Conservation (phyloP, 768 basidiomycete genomes). For the Boletus tomentosulus region DNA sequence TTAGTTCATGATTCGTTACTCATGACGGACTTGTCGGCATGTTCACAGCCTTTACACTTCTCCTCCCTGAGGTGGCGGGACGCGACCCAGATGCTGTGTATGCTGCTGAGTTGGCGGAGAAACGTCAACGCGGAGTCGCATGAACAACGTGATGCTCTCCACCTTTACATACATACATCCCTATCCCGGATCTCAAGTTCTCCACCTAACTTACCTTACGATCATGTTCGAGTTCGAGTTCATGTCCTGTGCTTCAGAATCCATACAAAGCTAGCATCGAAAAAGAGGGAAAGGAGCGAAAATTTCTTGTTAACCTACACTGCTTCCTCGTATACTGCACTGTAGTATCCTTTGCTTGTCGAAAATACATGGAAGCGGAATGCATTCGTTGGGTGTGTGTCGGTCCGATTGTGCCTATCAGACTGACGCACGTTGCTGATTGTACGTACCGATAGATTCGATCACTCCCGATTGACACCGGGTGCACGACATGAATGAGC, state of each 20-base stretch:
- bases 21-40: not conserved
- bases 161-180: not conserved
- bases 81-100: constrained; percentile 49
- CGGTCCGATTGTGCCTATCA: not conserved
- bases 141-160: not conserved
- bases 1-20: not conserved
- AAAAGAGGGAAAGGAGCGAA: not conserved
- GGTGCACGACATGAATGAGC: not conserved
- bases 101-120: constrained; percentile 35
- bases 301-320: not conserved
- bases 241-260: not conserved
- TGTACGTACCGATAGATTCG: not conserved
- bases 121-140: not conserved
- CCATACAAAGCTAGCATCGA: not conserved
- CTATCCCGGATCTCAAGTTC: not conserved
- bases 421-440: not conserved
- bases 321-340: not conserved
- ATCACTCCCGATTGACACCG: not conserved
- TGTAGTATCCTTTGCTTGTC: not conserved
- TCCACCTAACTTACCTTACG: too few relatives aligned
- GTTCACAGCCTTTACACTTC: constrained; percentile 35
- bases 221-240: not conserved
- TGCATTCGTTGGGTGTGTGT: not conserved
- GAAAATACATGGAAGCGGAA: not conserved
- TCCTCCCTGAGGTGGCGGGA: constrained; percentile 48